A percentile compares a stretch with the other conserved stretches of the same genome.
phyloP scores from a whole-genome alignment of 352 stramenopile species.

The Phytophthora meadii region DNA sequence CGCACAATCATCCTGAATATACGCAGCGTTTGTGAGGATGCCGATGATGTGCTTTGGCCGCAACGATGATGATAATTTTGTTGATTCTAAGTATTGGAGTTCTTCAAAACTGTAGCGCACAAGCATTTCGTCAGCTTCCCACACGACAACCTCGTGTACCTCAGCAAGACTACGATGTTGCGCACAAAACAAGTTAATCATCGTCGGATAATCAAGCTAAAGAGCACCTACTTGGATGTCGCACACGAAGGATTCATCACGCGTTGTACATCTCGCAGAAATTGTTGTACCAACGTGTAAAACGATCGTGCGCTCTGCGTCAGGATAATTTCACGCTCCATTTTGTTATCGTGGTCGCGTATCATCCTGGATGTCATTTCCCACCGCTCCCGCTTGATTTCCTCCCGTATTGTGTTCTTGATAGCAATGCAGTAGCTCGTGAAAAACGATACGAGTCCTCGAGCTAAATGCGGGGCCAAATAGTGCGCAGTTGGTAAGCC shows the following conservation, averaged over 20 bases:
- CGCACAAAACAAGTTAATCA: conserved; percentile 11
- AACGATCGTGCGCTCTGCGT: conserved; percentile 81
- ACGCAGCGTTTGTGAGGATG: conserved; percentile 74
- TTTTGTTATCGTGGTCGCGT: conserved; percentile 70
- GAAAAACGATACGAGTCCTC: conserved; percentile 66
- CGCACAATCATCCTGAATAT: conserved; percentile 69
- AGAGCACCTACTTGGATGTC: conserved; percentile 61
- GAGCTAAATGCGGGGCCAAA: conserved; percentile 69
- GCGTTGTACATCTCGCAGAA: conserved; percentile 75
- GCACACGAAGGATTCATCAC: conserved; percentile 85
- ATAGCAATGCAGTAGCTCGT: conserved; percentile 73
- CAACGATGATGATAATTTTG: conserved; percentile 69
- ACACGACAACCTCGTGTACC: conserved; percentile 66
- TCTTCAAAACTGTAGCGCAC: conserved; percentile 67
- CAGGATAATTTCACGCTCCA: conserved; percentile 80
- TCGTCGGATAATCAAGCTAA: neutral
- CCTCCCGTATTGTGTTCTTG: conserved; percentile 68
- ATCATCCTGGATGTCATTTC: conserved; percentile 78
- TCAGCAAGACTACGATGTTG: conserved; percentile 50
- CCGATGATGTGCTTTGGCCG: conserved; percentile 72
- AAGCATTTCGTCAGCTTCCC: conserved; percentile 67
- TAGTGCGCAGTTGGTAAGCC: conserved; percentile 79
- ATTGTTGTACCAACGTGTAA: conserved; percentile 86
- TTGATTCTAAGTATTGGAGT: conserved; percentile 64
- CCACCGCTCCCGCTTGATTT: conserved; percentile 88